Evolutionary conservation across 2,329 filamentous ascomycete genomes (phyloP), one percentile per base, ranked within the genome.

Genomic region (Plenodomus lindquistii): DNA sequence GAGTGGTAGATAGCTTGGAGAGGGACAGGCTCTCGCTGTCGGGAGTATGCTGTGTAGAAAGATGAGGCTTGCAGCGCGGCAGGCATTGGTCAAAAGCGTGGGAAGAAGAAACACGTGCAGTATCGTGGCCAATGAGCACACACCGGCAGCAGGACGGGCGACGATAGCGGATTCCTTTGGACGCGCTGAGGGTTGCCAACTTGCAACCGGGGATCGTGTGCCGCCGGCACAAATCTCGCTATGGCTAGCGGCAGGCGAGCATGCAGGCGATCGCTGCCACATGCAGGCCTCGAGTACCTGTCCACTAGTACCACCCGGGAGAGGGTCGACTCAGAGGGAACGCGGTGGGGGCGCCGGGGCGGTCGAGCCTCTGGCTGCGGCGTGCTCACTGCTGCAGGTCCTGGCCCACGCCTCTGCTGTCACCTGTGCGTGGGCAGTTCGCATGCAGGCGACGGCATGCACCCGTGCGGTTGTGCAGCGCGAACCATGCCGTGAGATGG

Each of bases 151-250:
- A 54, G 46, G 34, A 36, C 42, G 31, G 44, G 40, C 40, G 40
- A 45, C 31, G 37, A 39, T 10, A 5, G 11, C 17, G 35, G 42
- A 39, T 35, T 51, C 48, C 48, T 54, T 60, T 53, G 55, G 49
- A 46, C 10, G 54, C 51, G 50, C 46, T 44, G 48, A 44, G 48
- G 54, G 46, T 54, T 50, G 57, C 50, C 56, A 46, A 50, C 60
- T 54, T 50, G 57, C 50, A 57, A 46, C 52, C 60, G 61, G 61
- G 62, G 59, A 58, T 55, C 36, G 44, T 51, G 46, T 50, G 55
- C 62, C 59, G 59, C 36, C 54, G 48, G 59, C 37, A 50, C 34
- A 41, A 45, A 40, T 39, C 52, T 41, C 16, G 43, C 36, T 17
- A 15, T 46, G 29, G 37, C 52, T 31, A 31, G 47, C 38, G 24